These are phyloP conservation scores for Arxiozyma telluris DNA, from an alignment of 1,139 yeast species.

Conservation along the genomic window DNA sequence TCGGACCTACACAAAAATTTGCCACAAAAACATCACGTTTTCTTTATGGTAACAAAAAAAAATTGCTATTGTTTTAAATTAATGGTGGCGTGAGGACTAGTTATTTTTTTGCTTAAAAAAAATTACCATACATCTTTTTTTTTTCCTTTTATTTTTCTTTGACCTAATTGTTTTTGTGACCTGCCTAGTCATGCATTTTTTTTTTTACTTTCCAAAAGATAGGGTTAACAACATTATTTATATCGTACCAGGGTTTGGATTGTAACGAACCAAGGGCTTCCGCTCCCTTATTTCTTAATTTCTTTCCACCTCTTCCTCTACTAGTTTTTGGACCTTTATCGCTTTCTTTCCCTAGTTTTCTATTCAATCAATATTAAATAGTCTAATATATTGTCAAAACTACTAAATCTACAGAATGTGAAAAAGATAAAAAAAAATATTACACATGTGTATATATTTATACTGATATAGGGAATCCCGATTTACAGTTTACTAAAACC, in stretches of 20 bases:
- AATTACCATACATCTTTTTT: background rate
- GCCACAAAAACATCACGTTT: background rate
- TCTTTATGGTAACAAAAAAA: too few relatives aligned
- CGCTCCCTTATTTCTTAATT: too few relatives aligned
- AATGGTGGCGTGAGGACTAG: background rate
- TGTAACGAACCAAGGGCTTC: background rate
- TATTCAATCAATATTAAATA: background rate
- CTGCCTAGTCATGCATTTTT: too few relatives aligned
- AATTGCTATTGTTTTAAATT: background rate
- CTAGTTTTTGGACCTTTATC: background rate
- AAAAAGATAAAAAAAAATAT: background rate
- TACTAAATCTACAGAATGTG: background rate
- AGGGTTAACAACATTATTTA: background rate
- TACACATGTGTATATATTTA: too few relatives aligned
- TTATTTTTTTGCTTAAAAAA: too few relatives aligned
- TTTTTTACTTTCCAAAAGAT: too few relatives aligned
- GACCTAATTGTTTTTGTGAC: too few relatives aligned
- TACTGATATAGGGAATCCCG: too few relatives aligned
- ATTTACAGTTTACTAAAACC: slow-evolving; percentile 39
- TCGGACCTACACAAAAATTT: background rate
- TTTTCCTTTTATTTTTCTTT: background rate
- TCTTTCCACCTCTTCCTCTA: background rate
- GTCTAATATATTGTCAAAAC: too few relatives aligned
- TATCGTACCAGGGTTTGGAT: too few relatives aligned
- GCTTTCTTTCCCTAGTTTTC: background rate